These are phyloP conservation scores for Epichloe hybrida DNA, from an alignment of 2,329 filamentous ascomycete genomes.

Conservation along the genomic window DNA sequence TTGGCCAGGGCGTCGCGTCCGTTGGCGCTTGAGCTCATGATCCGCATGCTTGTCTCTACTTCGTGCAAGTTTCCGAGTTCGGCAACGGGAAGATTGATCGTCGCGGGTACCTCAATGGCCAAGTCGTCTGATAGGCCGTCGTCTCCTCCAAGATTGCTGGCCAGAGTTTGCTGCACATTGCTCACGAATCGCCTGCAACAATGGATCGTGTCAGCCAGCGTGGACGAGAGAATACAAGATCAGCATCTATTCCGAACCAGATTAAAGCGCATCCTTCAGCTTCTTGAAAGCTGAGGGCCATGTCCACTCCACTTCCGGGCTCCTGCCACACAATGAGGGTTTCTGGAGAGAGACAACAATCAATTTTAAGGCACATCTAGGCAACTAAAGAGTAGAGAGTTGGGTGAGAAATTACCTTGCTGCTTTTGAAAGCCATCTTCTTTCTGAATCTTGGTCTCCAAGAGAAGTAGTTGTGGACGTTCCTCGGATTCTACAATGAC, in stretches of 20 bases:
- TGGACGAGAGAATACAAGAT: slow-evolving; percentile 2
- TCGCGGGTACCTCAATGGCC: slow-evolving; percentile 56
- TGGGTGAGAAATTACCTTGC: slow-evolving; percentile 53
- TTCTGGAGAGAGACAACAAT: slow-evolving; percentile 37
- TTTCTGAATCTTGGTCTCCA: slow-evolving; percentile 82
- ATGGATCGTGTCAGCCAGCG: slow-evolving; percentile 1
- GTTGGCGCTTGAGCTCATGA: slow-evolving; percentile 56
- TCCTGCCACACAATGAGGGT: slow-evolving; percentile 98
- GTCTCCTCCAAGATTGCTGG: slow-evolving; percentile 40
- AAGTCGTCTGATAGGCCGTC: slow-evolving; percentile 81
- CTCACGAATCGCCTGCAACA: slow-evolving; percentile 73
- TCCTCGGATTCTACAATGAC: slow-evolving; percentile 93
- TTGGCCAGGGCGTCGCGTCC: slow-evolving; percentile 82
- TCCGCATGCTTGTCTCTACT: slow-evolving; percentile 72
- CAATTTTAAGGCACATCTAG: neutral
- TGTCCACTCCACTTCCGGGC: slow-evolving; percentile 67
- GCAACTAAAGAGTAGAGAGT: neutral
- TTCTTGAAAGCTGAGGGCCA: slow-evolving; percentile 97
- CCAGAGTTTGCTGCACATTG: slow-evolving; percentile 65
- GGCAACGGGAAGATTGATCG: slow-evolving; percentile 63
- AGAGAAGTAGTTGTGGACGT: slow-evolving; percentile 64
- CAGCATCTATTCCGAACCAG: slow-evolving; percentile 44
- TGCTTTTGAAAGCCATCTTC: slow-evolving; percentile 98
- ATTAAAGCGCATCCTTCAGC: slow-evolving; percentile 85
- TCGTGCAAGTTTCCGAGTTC: slow-evolving; percentile 73